phyloP scores from a whole-genome alignment of 2,329 filamentous ascomycete species.

The Fusarium pseudograminearum region DNA sequence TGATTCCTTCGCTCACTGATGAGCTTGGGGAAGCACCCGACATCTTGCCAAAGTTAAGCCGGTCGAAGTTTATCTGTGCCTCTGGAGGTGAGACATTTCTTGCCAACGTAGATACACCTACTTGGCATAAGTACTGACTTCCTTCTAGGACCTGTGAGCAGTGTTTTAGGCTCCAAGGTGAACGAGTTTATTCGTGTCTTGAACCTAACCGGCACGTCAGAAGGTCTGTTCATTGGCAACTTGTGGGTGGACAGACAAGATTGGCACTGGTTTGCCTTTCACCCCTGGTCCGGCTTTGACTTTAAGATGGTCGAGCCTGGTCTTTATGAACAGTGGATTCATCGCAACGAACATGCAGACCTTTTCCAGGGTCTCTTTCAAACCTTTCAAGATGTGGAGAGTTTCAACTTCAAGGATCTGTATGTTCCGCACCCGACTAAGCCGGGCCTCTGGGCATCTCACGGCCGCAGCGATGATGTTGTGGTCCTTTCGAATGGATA shows the following conservation, averaged over 20 bases:
- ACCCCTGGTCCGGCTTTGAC: conserved; percentile 52
- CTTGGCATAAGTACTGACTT: too few relatives aligned
- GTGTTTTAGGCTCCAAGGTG: conserved; percentile 46
- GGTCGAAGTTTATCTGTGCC: conserved; percentile 53
- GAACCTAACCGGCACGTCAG: conserved; percentile 52
- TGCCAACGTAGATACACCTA: too few relatives aligned
- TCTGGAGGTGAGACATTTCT: conserved; percentile 19
- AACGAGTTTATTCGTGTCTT: conserved; percentile 51
- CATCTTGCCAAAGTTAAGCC: conserved; percentile 49
- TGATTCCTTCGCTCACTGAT: conserved; percentile 53
- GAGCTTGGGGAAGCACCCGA: conserved; percentile 52
- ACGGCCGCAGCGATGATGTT: conserved; percentile 49
- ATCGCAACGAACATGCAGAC: conserved; percentile 46
- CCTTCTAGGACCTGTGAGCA: conserved; percentile 49
- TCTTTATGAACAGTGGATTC: conserved; percentile 51
- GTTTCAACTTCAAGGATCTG: conserved; percentile 49
- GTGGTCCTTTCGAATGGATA: conserved; percentile 50
- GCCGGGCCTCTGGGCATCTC: conserved; percentile 48
- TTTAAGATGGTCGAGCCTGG: conserved; percentile 50
- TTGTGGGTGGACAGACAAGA: conserved; percentile 45
- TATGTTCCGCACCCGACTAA: conserved; percentile 48
- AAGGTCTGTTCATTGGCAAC: conserved; percentile 52
- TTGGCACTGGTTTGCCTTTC: conserved; percentile 52
- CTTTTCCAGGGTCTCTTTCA: conserved; percentile 46
- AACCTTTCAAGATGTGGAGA: conserved; percentile 47